phyloP scores from a whole-genome alignment of 2,329 filamentous ascomycete genomes.

The Arthrobotrys sinensis region DNA sequence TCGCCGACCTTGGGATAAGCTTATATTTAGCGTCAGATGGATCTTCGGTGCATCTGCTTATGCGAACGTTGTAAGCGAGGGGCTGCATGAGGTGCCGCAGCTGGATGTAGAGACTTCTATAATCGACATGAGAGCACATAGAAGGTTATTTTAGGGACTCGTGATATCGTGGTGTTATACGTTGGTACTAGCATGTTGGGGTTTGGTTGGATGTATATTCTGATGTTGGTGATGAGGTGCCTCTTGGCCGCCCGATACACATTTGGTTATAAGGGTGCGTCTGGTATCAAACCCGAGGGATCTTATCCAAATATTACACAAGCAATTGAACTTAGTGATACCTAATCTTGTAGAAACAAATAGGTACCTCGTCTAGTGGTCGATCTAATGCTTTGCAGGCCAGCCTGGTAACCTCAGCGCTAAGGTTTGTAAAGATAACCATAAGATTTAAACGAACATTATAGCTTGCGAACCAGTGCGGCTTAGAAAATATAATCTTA shows the following conservation, averaged over 20 bases:
- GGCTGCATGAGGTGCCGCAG: constrained; percentile 20
- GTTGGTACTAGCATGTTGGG: not conserved
- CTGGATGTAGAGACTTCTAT: not conserved
- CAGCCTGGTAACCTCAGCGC: no score
- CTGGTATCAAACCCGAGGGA: not conserved
- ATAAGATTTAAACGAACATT: no score
- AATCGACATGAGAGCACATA: not conserved
- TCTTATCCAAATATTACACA: not conserved
- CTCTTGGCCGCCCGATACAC: not conserved
- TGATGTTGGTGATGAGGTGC: not conserved
- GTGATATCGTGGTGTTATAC: not conserved
- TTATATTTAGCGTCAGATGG: constrained; percentile 32
- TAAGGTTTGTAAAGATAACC: no score
- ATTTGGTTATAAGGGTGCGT: not conserved
- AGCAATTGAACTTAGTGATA: no score
- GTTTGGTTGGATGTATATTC: constrained; percentile 7
- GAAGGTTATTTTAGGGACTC: constrained; percentile 18
- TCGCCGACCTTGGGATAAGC: constrained; percentile 33
- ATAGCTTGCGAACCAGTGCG: no score
- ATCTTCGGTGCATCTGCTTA: constrained; percentile 24
- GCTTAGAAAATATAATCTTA: not conserved
- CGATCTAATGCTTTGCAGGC: no score
- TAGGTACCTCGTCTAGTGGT: no score
- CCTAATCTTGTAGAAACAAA: not conserved
- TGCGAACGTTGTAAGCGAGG: constrained; percentile 24